Percentiles rank a stretch among this genome's conserved stretches.
phyloP scores from a whole-genome alignment of 495 filamentous ascomycete genomes.

The Entonaema liquescens region DNA sequence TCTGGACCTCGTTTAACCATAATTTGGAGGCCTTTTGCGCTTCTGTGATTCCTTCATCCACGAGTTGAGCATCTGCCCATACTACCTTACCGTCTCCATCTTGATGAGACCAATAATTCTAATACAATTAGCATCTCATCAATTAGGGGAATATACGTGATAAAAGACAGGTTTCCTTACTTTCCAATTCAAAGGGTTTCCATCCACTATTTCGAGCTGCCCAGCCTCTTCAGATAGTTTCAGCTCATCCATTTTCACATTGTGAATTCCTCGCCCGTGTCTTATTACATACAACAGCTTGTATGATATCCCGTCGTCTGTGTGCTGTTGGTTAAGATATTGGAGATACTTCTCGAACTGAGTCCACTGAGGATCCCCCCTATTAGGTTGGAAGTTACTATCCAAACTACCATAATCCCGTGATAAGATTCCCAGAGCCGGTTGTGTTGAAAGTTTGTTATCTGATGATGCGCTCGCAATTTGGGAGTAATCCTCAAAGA shows the following conservation, averaged over 20 bases:
- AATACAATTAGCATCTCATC: conserved; percentile 1
- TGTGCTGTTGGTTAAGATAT: conserved; percentile 5
- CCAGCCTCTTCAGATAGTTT: conserved; percentile 14
- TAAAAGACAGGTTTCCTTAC: neutral
- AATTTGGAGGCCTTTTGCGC: conserved; percentile 68
- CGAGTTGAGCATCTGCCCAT: conserved; percentile 78
- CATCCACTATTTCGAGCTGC: conserved; percentile 1
- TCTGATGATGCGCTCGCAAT: neutral
- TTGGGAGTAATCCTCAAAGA: neutral
- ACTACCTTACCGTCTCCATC: conserved; percentile 71
- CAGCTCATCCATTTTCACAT: conserved; percentile 23
- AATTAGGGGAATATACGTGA: neutral
- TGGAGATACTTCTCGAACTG: conserved; percentile 12
- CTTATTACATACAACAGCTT: conserved; percentile 24
- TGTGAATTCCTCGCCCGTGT: conserved; percentile 26
- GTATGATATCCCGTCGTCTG: conserved; percentile 19
- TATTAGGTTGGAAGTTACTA: neutral
- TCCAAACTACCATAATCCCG: neutral
- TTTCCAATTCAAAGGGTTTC: neutral
- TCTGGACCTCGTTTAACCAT: conserved; percentile 50
- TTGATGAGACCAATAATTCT: conserved; percentile 71
- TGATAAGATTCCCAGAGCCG: neutral
- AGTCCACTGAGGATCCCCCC: neutral
- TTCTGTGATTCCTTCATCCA: conserved; percentile 64
- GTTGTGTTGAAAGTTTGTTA: neutral